Conservation (phyloP, 2,329 filamentous ascomycete genomes). For the Sporothrix euskadiensis region DNA sequence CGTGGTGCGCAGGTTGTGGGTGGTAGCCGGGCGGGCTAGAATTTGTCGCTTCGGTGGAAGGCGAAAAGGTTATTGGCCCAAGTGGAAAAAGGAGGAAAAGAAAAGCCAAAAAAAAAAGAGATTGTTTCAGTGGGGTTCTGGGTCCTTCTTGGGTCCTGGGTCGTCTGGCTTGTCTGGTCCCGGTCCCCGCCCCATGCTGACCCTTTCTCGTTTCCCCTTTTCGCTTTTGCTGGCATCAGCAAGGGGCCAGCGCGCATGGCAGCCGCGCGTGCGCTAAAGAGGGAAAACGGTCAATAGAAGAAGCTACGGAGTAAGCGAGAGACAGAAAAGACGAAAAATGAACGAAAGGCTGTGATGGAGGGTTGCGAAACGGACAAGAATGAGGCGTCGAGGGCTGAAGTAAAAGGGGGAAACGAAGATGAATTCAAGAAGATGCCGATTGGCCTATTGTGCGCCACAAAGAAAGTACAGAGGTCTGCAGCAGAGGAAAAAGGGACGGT, state of each 20-base stretch:
- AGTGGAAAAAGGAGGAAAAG: background rate
- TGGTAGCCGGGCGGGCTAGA: background rate
- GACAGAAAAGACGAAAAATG: background rate
- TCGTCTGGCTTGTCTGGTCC: background rate
- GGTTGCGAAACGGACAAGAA: background rate
- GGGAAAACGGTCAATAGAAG: background rate
- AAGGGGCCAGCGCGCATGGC: background rate
- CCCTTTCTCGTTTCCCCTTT: background rate
- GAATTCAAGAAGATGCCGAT: background rate
- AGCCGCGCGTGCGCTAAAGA: background rate
- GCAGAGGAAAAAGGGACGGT: background rate
- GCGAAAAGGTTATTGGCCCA: background rate
- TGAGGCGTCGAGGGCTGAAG: background rate
- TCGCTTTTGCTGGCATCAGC: background rate
- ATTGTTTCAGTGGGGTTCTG: conserved; percentile 11
- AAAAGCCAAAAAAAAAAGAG: conserved; percentile 8
- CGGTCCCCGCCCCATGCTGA: background rate
- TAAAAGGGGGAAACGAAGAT: background rate
- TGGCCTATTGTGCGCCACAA: background rate
- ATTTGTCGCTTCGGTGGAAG: background rate
- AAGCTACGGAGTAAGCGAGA: background rate
- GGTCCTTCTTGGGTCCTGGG: background rate
- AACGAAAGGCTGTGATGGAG: background rate
- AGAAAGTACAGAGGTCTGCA: background rate
- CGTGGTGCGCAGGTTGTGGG: background rate